phyloP scores from a whole-genome alignment of 2,329 filamentous ascomycete species.

The Curvularia eragrostidis region DNA sequence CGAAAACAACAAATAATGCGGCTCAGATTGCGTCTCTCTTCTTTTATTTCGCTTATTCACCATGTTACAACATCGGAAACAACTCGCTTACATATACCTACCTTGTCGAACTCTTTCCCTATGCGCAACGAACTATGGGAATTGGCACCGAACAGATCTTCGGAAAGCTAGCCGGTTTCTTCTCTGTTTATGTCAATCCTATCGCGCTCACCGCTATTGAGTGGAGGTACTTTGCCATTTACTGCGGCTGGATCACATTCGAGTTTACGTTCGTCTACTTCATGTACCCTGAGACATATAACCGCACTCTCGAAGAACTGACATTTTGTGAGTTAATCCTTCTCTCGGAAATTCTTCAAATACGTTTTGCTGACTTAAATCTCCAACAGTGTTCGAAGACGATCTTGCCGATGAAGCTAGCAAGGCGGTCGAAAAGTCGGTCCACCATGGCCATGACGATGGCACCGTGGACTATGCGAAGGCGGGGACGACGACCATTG shows the following conservation, averaged over 20 bases:
- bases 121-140: conserved; percentile 63
- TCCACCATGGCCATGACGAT: conserved; percentile 30
- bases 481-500: conserved; percentile 24
- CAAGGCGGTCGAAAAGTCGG: conserved; percentile 45
- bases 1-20: conserved; percentile 39
- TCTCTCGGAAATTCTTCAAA: neutral
- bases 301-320: conserved; percentile 66
- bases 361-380: conserved; percentile 14
- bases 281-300: conserved; percentile 68
- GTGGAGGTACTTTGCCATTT: conserved; percentile 64
- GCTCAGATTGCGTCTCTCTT: conserved; percentile 57
- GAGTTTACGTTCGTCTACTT: conserved; percentile 64
- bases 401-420: conserved; percentile 42
- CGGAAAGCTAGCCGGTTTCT: conserved; percentile 58
- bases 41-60: conserved; percentile 67
- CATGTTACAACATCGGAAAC: conserved; percentile 69
- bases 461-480: conserved; percentile 18
- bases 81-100: conserved; percentile 71
- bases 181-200: conserved; percentile 61
- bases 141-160: conserved; percentile 65
- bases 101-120: conserved; percentile 67
- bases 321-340: conserved; percentile 46
- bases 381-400: conserved; percentile 45
- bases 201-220: conserved; percentile 63
- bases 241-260: conserved; percentile 62